Percentiles rank a stretch among this genome's conserved stretches.
These are phyloP conservation scores for Groenewaldozyma auringiensis DNA, from an alignment of 1,139 yeast species.

Conservation along the genomic window DNA sequence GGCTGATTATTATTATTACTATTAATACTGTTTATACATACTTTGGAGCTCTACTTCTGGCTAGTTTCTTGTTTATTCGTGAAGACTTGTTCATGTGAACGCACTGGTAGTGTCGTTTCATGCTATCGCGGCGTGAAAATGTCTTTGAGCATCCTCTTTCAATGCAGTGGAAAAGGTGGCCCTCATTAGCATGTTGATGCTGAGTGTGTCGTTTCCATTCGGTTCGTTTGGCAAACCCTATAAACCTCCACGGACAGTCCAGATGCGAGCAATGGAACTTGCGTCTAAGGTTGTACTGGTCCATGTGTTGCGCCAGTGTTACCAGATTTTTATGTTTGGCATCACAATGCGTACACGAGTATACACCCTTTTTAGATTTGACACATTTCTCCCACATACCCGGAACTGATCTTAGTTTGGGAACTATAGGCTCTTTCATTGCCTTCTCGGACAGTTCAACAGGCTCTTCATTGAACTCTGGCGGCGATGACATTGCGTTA, in stretches of 20 bases:
- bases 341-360: slow-evolving; percentile 47
- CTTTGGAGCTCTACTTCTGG: slow-evolving; percentile 1
- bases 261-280: slow-evolving; percentile 45
- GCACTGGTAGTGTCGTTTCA: slow-evolving; percentile 17
- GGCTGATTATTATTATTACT: no score
- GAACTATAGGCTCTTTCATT: neutral
- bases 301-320: slow-evolving; percentile 44
- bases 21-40: neutral
- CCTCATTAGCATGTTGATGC: slow-evolving; percentile 40
- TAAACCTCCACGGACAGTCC: slow-evolving; percentile 53
- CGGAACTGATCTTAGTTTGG: neutral
- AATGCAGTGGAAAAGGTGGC: slow-evolving; percentile 24
- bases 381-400: slow-evolving; percentile 14
- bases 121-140: slow-evolving; percentile 42
- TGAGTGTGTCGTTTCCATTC: slow-evolving; percentile 57
- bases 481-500: neutral
- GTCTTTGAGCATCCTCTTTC: slow-evolving; percentile 39
- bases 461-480: neutral
- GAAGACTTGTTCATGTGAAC: slow-evolving; percentile 13
- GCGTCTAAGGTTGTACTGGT: slow-evolving; percentile 36
- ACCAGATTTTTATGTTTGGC: slow-evolving; percentile 36
- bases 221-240: slow-evolving; percentile 53
- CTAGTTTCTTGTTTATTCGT: slow-evolving; percentile 1
- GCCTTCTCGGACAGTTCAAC: neutral
- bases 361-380: slow-evolving; percentile 39